Base-by-base conservation (phyloP, 805 yeast species). In the Ogataea angusta region DNA sequence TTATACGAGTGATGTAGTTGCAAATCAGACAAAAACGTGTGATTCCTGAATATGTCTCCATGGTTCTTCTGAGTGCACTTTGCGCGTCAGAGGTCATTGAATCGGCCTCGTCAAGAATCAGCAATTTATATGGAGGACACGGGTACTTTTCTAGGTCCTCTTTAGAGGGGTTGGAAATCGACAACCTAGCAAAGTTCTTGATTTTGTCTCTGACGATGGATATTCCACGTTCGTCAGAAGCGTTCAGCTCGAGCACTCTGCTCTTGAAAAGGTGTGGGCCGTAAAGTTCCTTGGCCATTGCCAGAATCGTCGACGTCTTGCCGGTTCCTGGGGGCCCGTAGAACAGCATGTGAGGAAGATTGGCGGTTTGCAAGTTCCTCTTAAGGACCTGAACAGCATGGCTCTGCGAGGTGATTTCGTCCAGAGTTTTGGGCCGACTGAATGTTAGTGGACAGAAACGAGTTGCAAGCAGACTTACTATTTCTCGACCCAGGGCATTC, bases 51-150 rank as follows among this genome's bases (percentile, higher is more conserved):
- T 86, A 90, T 3, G 82, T 85, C 59, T 88, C 96, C 90, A 85
- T 85, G 1, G 95, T 91, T 63, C 99, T 76, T 67, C 99, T 78
- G 48, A 93, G 70, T 1, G 99, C 99, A 40, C 89, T 78, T 60
- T 93, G 99, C 0, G 99, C 99, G 54, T 88, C 97, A 30, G 87
- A 76, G 8, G 99, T 93, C 97, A 93, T 93, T 10, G 96, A 87
- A 62, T 93, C 97, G 1, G 97, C 97, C 63, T 90, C 97, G 67
- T 90, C 97, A 39, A 93, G 66, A 30, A 93, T 86, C 48, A 93
- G 84, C 53, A 93, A 79, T 60, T 93, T 93, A 64, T 86, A 93
- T 5, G 98, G 97, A 1, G 99, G 98, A 59, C 98, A 91, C 2
- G 98, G 96, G 64, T 89, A 90, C 14, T 79, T 74, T 29, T 68